These are phyloP conservation scores for Penicillium olsonii DNA, from an alignment of 2,329 filamentous ascomycete genomes.

Conservation along the genomic window DNA sequence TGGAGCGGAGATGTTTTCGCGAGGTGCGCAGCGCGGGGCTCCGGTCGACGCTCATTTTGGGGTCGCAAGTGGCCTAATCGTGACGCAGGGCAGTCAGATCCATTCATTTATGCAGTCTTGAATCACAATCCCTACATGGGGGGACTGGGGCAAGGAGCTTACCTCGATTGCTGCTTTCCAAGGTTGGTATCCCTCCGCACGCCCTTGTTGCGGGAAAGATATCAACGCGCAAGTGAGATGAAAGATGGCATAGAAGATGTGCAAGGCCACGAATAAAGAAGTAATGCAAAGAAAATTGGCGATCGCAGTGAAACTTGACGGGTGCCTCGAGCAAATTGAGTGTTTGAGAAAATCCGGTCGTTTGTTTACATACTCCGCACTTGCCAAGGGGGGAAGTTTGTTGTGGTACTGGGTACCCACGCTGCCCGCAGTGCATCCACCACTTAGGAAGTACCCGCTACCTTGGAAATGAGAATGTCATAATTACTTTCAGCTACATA, in stretches of 20 bases:
- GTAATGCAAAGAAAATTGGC: background rate
- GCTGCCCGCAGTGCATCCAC: background rate
- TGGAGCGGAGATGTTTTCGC: slow-evolving; percentile 33
- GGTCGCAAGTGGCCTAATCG: slow-evolving; percentile 9
- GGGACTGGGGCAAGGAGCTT: slow-evolving; percentile 12
- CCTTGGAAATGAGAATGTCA: slow-evolving; percentile 8
- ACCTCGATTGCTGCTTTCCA: slow-evolving; percentile 16
- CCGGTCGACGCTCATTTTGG: slow-evolving; percentile 19
- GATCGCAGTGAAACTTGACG: background rate
- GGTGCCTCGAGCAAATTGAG: background rate
- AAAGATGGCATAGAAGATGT: slow-evolving; percentile 8
- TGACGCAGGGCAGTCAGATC: slow-evolving; percentile 13
- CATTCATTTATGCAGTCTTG: slow-evolving; percentile 8
- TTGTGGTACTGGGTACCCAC: slow-evolving; percentile 21
- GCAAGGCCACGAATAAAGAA: background rate
- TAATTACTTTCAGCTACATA: background rate
- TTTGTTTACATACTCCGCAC: slow-evolving; percentile 30
- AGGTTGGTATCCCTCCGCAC: slow-evolving; percentile 16
- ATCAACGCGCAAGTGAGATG: background rate
- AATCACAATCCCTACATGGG: slow-evolving; percentile 1
- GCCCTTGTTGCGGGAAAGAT: slow-evolving; percentile 14
- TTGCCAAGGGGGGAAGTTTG: slow-evolving; percentile 27
- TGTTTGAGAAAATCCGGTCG: slow-evolving; percentile 4
- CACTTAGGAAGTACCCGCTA: slow-evolving; percentile 11
- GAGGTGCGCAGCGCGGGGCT: slow-evolving; percentile 24